These are phyloP conservation scores for Boletus pseudo-olivaceus DNA, from an alignment of 768 basidiomycete genomes.

Conservation along the genomic window DNA sequence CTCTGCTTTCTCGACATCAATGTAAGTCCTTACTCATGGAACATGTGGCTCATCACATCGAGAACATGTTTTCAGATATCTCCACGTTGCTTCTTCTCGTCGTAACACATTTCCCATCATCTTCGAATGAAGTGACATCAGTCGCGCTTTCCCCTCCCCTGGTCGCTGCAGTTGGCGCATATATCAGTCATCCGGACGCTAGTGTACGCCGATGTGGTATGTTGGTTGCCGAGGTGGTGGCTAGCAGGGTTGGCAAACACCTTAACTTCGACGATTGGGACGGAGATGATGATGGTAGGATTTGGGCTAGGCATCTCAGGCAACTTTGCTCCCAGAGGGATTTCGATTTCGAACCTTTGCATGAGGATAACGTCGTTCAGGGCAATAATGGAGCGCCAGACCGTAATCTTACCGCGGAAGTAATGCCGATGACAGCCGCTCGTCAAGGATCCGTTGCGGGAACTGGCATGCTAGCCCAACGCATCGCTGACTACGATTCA, in stretches of 20 bases:
- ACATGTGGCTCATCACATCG: background rate
- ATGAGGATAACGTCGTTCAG: constrained; percentile 7
- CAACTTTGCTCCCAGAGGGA: constrained; percentile 49
- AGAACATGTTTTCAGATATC: constrained; percentile 48
- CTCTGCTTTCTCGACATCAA: constrained; percentile 67
- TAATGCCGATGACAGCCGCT: background rate
- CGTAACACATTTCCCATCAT: constrained; percentile 55
- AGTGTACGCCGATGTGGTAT: constrained; percentile 86
- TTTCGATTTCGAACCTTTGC: constrained; percentile 40
- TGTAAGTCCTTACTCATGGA: constrained; percentile 48
- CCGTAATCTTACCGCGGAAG: constrained; percentile 17
- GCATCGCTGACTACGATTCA: constrained; percentile 56
- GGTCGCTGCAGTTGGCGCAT: constrained; percentile 64
- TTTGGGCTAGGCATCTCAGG: constrained; percentile 64
- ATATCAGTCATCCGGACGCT: constrained; percentile 74
- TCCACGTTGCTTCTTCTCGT: constrained; percentile 68
- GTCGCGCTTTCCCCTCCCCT: constrained; percentile 58
- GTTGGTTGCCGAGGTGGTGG: constrained; percentile 83
- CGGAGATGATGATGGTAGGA: constrained; percentile 60
- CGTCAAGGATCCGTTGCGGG: background rate
- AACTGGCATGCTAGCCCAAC: constrained; percentile 7
- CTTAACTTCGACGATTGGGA: constrained; percentile 86
- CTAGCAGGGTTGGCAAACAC: constrained; percentile 55
- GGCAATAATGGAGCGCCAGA: constrained; percentile 6
- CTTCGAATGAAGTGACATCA: constrained; percentile 42